These are phyloP conservation scores for Candida yuanshanica DNA, from an alignment of 805 yeast species.

Conservation along the genomic window DNA sequence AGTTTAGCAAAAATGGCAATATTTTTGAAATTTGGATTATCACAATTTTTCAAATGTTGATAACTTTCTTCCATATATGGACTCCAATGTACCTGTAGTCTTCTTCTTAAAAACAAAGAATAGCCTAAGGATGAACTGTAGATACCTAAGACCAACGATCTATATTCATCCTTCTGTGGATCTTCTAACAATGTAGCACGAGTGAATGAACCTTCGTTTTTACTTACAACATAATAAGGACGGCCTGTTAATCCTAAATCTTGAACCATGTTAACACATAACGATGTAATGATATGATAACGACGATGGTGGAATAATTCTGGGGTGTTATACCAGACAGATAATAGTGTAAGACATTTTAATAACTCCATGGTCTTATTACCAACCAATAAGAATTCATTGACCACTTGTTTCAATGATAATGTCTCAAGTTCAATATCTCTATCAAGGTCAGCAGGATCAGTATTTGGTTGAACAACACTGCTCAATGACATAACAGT, in stretches of 20 bases:
- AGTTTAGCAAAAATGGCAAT: slow-evolving; percentile 56
- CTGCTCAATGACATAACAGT: slow-evolving; percentile 61
- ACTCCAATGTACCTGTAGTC: slow-evolving; percentile 58
- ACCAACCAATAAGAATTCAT: slow-evolving; percentile 65
- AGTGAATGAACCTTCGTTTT: slow-evolving; percentile 35
- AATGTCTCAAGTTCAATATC: slow-evolving; percentile 47
- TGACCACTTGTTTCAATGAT: slow-evolving; percentile 43
- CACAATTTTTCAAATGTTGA: slow-evolving; percentile 33
- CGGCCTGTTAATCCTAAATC: slow-evolving; percentile 70
- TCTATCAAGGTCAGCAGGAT: slow-evolving; percentile 30
- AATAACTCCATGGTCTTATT: slow-evolving; percentile 64
- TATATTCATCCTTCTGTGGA: slow-evolving; percentile 38
- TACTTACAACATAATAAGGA: slow-evolving; percentile 37
- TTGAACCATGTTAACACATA: slow-evolving; percentile 62
- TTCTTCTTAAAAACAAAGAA: slow-evolving; percentile 59
- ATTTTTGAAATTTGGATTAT: slow-evolving; percentile 29
- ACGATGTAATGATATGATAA: slow-evolving; percentile 59
- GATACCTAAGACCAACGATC: slow-evolving; percentile 48
- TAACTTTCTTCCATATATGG: slow-evolving; percentile 58
- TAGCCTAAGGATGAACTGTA: slow-evolving; percentile 60
- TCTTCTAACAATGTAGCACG: slow-evolving; percentile 35
- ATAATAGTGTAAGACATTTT: slow-evolving; percentile 52
- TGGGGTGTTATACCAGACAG: slow-evolving; percentile 80
- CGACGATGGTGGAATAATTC: slow-evolving; percentile 78
- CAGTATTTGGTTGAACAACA: slow-evolving; percentile 28